These are phyloP conservation scores for Hemerocallis citrina DNA, from an alignment of 106 monocot species.

Conservation along the genomic window DNA sequence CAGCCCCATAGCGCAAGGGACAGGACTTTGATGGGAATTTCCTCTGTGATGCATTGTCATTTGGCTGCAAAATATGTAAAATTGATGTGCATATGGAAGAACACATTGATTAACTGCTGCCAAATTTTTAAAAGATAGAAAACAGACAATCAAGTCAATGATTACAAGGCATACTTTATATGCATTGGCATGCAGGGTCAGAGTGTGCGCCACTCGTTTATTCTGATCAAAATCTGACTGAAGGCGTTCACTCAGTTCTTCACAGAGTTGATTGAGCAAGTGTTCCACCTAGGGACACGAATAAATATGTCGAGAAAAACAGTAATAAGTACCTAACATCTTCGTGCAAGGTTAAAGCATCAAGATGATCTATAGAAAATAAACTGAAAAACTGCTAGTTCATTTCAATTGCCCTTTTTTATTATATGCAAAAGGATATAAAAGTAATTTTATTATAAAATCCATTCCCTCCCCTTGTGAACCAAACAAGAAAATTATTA, in stretches of 20 bases:
- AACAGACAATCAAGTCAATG: background rate
- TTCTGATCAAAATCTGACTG: constrained; percentile 82
- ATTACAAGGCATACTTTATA: constrained; percentile 40
- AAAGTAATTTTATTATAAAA: too few species aligned
- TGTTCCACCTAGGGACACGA: constrained; percentile 72
- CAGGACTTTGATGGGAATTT: constrained; percentile 98
- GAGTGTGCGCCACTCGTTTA: constrained; percentile 69
- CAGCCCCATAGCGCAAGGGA: constrained; percentile 71
- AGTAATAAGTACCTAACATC: too few species aligned
- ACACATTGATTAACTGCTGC: background rate
- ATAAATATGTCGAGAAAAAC: too few species aligned
- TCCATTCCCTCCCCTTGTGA: too few species aligned
- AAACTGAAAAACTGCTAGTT: too few species aligned
- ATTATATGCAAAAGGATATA: too few species aligned
- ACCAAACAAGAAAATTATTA: too few species aligned
- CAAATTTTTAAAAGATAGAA: background rate
- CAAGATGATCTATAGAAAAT: too few species aligned
- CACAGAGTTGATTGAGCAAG: constrained; percentile 93
- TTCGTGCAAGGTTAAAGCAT: too few species aligned
- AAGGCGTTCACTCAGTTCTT: constrained; percentile 85
- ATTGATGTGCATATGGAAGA: background rate
- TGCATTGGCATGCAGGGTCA: constrained; percentile 76
- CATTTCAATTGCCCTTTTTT: too few species aligned
- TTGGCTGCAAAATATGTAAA: constrained; percentile 31
- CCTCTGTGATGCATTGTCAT: constrained; percentile 33